Evolutionary conservation across 495 filamentous ascomycete species (phyloP).

Genomic region (Gamarada debralockiae): DNA sequence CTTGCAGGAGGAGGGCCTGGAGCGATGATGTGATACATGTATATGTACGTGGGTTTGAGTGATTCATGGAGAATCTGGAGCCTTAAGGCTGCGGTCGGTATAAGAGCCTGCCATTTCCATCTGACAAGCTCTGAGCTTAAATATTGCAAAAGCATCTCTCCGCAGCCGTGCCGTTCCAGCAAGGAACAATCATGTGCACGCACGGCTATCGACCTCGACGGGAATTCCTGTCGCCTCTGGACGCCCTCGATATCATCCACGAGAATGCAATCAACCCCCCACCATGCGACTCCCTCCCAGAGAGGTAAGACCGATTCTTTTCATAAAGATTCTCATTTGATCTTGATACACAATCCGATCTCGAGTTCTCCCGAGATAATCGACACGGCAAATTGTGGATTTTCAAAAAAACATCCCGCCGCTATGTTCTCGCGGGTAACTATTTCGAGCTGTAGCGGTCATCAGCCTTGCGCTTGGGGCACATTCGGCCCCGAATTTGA

Average conservation of each 20-base stretch:
- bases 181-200: background rate
- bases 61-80: background rate
- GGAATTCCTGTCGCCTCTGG: background rate
- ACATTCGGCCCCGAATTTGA: background rate
- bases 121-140: background rate
- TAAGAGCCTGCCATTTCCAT: no score
- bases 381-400: background rate
- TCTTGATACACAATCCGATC: no score
- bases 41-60: background rate
- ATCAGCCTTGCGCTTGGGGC: background rate
- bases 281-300: no score
- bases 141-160: background rate
- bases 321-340: no score
- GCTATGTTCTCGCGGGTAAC: background rate
- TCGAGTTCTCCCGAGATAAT: no score
- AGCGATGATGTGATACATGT: background rate
- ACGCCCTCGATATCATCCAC: background rate
- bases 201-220: background rate
- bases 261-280: background rate
- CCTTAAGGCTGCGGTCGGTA: background rate
- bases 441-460: background rate
- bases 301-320: no score
- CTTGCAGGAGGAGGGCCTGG: no score
- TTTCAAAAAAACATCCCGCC: background rate
- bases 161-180: background rate